Percentiles rank a stretch among this genome's conserved stretches.
Conservation (phyloP, 2,329 filamentous ascomycete species). For the Penicillium verrucosum region DNA sequence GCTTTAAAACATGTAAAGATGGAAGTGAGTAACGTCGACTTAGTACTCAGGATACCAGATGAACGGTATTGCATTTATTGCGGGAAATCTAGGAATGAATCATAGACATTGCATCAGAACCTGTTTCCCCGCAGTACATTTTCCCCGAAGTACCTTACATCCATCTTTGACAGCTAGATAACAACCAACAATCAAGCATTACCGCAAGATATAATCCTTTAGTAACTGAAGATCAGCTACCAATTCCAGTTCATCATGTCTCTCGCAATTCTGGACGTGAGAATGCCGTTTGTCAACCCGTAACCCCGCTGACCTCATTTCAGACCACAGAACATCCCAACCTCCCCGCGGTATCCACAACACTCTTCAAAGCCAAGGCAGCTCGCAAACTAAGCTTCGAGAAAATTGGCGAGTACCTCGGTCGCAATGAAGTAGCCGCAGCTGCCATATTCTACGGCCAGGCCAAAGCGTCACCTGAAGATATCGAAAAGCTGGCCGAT, state of each 20-base stretch:
- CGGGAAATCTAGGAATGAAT: not conserved
- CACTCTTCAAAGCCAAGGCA: conserved; percentile 80
- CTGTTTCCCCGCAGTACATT: conserved; percentile 6
- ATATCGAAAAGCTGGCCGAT: conserved; percentile 63
- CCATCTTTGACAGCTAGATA: not conserved
- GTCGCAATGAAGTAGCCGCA: conserved; percentile 76
- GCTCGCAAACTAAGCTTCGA: conserved; percentile 73
- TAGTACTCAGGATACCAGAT: too few species aligned
- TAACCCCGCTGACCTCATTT: conserved; percentile 1
- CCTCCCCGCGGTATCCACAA: conserved; percentile 67
- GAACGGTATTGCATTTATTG: not conserved
- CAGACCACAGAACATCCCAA: conserved; percentile 47
- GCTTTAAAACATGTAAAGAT: not conserved
- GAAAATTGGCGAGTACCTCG: conserved; percentile 68
- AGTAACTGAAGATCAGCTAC: not conserved
- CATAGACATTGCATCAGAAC: not conserved
- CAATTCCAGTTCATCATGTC: conserved; percentile 33
- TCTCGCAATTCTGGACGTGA: conserved; percentile 45
- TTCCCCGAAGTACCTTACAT: not conserved
- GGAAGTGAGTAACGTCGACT: too few species aligned
- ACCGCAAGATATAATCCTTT: not conserved
- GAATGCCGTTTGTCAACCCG: conserved; percentile 1
- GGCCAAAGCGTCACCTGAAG: conserved; percentile 67
- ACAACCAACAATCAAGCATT: not conserved
- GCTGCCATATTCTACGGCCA: conserved; percentile 92